phyloP scores from a whole-genome alignment of 2,329 filamentous ascomycete species.

The Ceratocystis colombiana region DNA sequence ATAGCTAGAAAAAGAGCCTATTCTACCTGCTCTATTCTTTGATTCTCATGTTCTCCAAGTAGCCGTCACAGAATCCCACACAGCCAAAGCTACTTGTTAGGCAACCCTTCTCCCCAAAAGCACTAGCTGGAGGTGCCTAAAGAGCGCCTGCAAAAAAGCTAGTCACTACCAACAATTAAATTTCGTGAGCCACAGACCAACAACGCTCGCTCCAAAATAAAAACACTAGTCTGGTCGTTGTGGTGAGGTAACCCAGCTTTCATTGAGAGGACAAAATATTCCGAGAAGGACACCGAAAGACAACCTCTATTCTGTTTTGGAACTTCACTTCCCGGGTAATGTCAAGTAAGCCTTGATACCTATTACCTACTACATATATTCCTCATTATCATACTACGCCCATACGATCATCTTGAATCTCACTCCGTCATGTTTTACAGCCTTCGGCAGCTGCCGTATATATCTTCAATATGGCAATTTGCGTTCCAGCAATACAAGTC shows the following conservation, averaged over 20 bases:
- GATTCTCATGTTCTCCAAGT: conserved; percentile 2
- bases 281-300: background rate
- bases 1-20: background rate
- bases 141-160: conserved; percentile 9
- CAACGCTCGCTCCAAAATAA: conserved; percentile 6
- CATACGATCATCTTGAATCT: conserved; percentile 1
- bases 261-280: background rate
- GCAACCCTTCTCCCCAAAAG: conserved; percentile 1
- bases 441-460: conserved; percentile 24
- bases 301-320: no score
- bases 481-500: conserved; percentile 26
- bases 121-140: conserved; percentile 9
- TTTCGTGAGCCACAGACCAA: conserved; percentile 15
- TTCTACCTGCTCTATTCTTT: background rate
- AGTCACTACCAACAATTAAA: background rate
- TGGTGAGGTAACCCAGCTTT: background rate
- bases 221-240: background rate
- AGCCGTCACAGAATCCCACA: conserved; percentile 4
- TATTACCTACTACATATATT: background rate
- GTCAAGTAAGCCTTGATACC: background rate
- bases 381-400: background rate
- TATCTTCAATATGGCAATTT: conserved; percentile 25
- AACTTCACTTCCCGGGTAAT: background rate
- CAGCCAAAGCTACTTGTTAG: conserved; percentile 1
- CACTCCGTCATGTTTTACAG: conserved; percentile 22